Evolutionary conservation across 352 stramenopile species (phyloP), one percentile per base, ranked within the genome.

Genomic region (Phytophthora chlamydospora): DNA sequence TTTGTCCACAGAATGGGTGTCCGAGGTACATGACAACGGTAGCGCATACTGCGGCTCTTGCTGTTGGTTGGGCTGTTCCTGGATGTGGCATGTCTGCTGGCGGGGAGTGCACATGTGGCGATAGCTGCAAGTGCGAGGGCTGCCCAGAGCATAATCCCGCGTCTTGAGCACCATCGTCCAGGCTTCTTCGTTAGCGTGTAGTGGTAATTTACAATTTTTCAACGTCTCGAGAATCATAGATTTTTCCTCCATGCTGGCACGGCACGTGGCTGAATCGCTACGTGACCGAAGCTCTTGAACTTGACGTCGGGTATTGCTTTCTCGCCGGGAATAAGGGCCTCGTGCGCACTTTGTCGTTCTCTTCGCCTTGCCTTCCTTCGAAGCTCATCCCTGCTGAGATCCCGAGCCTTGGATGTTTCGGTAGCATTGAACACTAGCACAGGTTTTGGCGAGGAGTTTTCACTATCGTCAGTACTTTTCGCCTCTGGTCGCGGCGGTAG

Each of bases 1-100:
- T 78, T 14, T 95, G 84, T 44, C 69, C 79, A 13, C 79, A 81
- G 21, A 91, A 83, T 62, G 78, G 73, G 27, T 95, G 86, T 58
- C 64, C 75, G 34, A 82, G 88, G 49, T 95, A 95, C 60, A 85
- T 83, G 60, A 85, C 73, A 2, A 91, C 80, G 1, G 71, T 95
- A 41, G 86, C 86, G 6, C 86, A 95, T 49, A 89, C 84, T 3
- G 86, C 86, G 7, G 86, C 86, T 4, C 60, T 93, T 5, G 86
- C 86, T 29, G 68, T 93, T 31, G 86, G 86, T 2, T 95, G 86
- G 86, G 66, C 77, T 6, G 81, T 95, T 4, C 82, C 86, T 39
- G 86, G 86, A 0, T 95, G 86, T 43, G 86, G 78, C 3, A 95
- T 95, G 86, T 73, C 75, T 1, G 85, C 68, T 66, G 86, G 86